Evolutionary conservation across 345 rosid genomes (phyloP), one percentile per base, ranked within the genome.

Genomic region (Aquilaria sinensis): DNA sequence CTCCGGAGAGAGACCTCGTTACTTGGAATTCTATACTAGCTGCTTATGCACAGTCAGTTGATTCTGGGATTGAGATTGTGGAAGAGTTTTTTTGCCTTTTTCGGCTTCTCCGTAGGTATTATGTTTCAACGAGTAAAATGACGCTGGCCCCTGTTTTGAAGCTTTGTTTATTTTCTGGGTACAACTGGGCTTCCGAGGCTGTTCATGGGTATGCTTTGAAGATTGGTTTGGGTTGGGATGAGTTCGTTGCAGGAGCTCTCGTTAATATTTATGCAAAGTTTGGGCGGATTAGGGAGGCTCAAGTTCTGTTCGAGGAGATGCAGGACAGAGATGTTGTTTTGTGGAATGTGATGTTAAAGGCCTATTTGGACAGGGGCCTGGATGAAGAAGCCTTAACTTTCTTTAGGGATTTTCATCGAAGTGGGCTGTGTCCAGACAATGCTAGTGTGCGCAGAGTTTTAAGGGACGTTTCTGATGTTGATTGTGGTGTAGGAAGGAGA

Each of bases 311-410:
- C 46, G 81, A 76, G 8, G 77, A 65, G 47, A 75, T 82, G 77
- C 63, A 63, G 29, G 72, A 62, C 3, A 80, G 74, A 63, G 87
- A 85, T 72, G 67, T 66, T 37, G 85, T 85, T 62, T 71, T 78
- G 67, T 85, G 90, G 90, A 85, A 82, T 70, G 69, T 80, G 49
- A 78, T 85, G 84, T 76, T 82, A 58, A 78, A 70, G 64, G 87
- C 79, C 4, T 72, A 77, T 68, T 33, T 77, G 29, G 82, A 80
- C 11, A 57, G 33, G 51, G 82, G 78, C 69, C 65, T 67, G 46
- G 58, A 60, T n/a, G 62, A 71, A 57, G 83, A 76, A 67, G 78
- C 76, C 10, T 51, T 76, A 5, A 10, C 4, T 10, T 67, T 78
- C 30, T 74, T 84, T 49, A 58, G 66, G 2, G 76, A 62, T 23